These are phyloP conservation scores for Fusarium lyarnte DNA, from an alignment of 2,329 filamentous ascomycete genomes.

Conservation along the genomic window DNA sequence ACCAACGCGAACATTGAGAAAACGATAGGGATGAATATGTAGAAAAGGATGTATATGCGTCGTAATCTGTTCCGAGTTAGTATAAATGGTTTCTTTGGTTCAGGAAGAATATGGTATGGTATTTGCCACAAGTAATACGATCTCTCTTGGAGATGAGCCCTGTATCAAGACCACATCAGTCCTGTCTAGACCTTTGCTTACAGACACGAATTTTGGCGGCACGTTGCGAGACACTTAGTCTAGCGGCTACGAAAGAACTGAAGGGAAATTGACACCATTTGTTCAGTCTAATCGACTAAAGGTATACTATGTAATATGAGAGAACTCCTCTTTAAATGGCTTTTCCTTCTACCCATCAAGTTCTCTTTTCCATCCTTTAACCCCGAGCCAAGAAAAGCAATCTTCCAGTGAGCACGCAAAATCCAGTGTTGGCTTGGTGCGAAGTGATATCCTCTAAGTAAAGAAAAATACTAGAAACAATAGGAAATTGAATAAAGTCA, in stretches of 20 bases:
- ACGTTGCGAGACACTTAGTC: neutral
- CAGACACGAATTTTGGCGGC: neutral
- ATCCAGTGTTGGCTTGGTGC: conserved; percentile 41
- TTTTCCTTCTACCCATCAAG: conserved; percentile 6
- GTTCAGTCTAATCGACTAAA: neutral
- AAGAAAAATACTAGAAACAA: neutral
- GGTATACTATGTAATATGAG: neutral
- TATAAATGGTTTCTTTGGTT: neutral
- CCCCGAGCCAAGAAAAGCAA: conserved; percentile 15
- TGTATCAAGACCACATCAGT: neutral
- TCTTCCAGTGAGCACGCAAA: conserved; percentile 18
- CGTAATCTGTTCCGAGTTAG: neutral
- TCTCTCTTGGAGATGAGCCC: neutral
- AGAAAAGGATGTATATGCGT: neutral
- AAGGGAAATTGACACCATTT: neutral
- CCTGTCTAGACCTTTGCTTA: neutral
- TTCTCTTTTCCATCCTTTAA: conserved; percentile 20
- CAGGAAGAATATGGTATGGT: neutral
- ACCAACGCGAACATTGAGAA: conserved; percentile 38
- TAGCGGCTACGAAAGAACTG: neutral
- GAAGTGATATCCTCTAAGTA: conserved; percentile 33
- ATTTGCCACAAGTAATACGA: neutral
- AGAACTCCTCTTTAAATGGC: conserved; percentile 6
- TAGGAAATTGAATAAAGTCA: neutral
- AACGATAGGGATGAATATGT: conserved; percentile 15